phyloP scores from a whole-genome alignment of 768 basidiomycete species.

The Collybia sp. region DNA sequence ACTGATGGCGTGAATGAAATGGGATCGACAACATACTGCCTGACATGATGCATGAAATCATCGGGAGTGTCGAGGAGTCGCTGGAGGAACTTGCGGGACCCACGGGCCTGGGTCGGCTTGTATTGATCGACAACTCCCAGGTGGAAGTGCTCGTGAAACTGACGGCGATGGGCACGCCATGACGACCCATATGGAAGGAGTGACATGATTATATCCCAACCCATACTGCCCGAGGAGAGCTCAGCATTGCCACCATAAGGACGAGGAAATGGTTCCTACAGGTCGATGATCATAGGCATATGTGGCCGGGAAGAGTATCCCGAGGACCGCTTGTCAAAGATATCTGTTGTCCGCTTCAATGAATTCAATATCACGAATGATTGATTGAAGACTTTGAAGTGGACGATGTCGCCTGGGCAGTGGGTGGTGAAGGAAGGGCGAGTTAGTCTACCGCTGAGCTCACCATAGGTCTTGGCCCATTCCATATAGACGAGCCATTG shows the following conservation, averaged over 20 bases:
- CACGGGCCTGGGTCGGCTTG: too few relatives aligned
- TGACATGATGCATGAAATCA: too few relatives aligned
- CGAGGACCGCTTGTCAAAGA: constrained; percentile 10
- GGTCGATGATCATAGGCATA: background rate
- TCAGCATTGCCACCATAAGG: background rate
- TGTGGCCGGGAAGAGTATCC: constrained; percentile 10
- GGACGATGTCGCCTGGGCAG: constrained; percentile 7
- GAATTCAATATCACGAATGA: constrained; percentile 10
- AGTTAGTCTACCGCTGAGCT: too few relatives aligned
- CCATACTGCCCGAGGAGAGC: constrained; percentile 19
- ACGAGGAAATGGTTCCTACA: too few relatives aligned
- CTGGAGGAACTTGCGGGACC: too few relatives aligned
- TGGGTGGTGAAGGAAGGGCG: too few relatives aligned
- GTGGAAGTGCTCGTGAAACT: constrained; percentile 22
- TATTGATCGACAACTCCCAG: constrained; percentile 13
- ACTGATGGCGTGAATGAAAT: too few relatives aligned
- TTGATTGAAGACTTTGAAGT: constrained; percentile 8
- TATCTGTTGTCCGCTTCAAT: too few relatives aligned
- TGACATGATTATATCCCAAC: constrained; percentile 23
- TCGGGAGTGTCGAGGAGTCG: too few relatives aligned
- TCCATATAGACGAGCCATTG: too few relatives aligned
- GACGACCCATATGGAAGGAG: constrained; percentile 20
- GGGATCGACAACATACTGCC: background rate
- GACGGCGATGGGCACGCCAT: too few relatives aligned
- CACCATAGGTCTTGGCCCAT: too few relatives aligned